Evolutionary conservation across 768 basidiomycete genomes (phyloP), one percentile per base, ranked within the genome.

Genomic region (Naganishia kalamii): DNA sequence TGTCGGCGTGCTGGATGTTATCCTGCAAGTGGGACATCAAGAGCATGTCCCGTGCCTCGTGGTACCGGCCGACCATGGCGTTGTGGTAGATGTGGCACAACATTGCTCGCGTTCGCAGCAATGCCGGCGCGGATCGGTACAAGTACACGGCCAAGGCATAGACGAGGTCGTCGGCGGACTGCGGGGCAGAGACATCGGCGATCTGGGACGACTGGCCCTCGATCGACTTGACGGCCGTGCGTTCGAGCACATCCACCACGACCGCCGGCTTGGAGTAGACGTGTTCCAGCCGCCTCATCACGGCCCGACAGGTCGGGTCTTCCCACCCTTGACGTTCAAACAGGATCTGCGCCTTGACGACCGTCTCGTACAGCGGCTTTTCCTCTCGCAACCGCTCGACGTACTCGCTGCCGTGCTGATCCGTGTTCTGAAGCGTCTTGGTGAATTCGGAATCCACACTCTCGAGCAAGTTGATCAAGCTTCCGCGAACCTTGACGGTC

Each of bases 21-120:
- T 97, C 93, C 78, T 98, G 94, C 54, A 99, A 84, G 77, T 98
- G 96, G 4, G 93, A 97, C 96, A 99, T 98, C 67, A 99, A 82
- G 40, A 99, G 81, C 89, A 98, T 93, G 80, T 99, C 96, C 30
- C 96, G 89, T 11, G 96, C 89, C 29, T 90, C 91, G 81, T 96
- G 85, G 81, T 92, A 99, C 74, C 94, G 88, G 72, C 98, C 96
- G 78, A 93, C 91, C 32, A 96, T 84, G 29, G 94, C 96, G 74
- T 92, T 87, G 79, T 97, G 93, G 78, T 92, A 99, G 75, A 98
- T 92, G 77, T 99, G 96, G 74, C 88, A 88, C 60, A 99, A 86
- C 87, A 99, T 94, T 8, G 96, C 94, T 68, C 96, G 87, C 13
- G 96, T 97, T 62, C 94, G 88, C 60, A 97, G 82, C 60, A 98